Base-by-base conservation (phyloP, 441 rosid genomes). In the Adansonia rubrostipa region DNA sequence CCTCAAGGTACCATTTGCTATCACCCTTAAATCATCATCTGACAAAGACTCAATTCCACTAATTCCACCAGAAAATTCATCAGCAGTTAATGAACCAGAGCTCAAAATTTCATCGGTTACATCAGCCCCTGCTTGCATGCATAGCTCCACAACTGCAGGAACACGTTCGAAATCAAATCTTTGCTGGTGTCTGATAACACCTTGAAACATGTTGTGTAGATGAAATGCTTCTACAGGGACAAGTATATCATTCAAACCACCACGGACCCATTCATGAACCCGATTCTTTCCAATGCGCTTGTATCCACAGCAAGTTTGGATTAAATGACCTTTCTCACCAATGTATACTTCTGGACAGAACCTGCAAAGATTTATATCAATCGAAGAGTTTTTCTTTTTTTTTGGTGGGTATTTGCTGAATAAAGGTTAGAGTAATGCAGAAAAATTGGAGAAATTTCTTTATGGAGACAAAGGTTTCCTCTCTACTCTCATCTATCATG, bases 251-350 rank as follows among this genome's bases (percentile, higher is more conserved):
- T 87, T 85, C 81, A 92, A 76, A 50, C 90, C 87, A 75, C 93
- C 97, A 42, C 80, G 73, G 77, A 89, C 78, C 97, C 99, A 96
- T 86, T 92, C 96, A 11, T 96, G 99, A 79, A 90, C 86, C 65
- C 86, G 81, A 10, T 84, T 88, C 83, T 89, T 94, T 33, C 87
- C 88, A 64, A 85, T 84, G 9, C 90, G 86, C 82, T 76, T 84
- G 66, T 85, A 91, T 44, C 98, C 96, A 63, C 83, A 73, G 56
- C 98, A 94, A 58, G 94, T 92, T 71, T 88, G 89, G 80, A 96
- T 89, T 79, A 90, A 79, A 80, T 96, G 99, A 17, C 98, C 97
- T 75, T 85, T 79, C 84, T 92, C 91, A 13, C 98, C 96, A 68
- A 94, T 67, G 84, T 80, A 90, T 11, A 92, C 96, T 80, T 94